A percentile compares a stretch with the other conserved stretches of the same genome.
Conservation (phyloP, 345 rosid species). For the Cardamine resedifolia region DNA sequence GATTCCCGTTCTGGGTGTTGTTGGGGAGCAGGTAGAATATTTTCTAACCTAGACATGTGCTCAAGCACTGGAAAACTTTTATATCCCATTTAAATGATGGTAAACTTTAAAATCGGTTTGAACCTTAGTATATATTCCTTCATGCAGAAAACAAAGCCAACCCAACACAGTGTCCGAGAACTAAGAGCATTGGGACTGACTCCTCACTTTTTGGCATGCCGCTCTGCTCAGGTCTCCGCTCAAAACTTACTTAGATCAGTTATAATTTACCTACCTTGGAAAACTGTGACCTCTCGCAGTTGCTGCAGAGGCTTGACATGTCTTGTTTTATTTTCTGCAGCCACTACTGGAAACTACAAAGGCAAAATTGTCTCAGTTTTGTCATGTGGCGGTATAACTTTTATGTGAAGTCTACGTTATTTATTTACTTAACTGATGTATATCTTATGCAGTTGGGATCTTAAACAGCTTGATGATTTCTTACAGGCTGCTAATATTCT, state of each 20-base stretch:
- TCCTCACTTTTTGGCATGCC: slow-evolving; percentile 92
- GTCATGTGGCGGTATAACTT: slow-evolving; percentile 84
- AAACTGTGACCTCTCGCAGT: slow-evolving; percentile 1
- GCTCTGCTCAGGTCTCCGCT: slow-evolving; percentile 73
- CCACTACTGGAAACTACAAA: slow-evolving; percentile 75
- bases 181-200: slow-evolving; percentile 94
- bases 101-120: background rate
- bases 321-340: slow-evolving; percentile 41
- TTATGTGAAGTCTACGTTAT: slow-evolving; percentile 21
- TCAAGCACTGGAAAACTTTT: background rate
- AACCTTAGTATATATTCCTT: background rate
- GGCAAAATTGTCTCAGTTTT: slow-evolving; percentile 89
- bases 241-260: background rate
- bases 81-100: background rate
- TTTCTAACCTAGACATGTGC: slow-evolving; percentile 4
- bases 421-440: slow-evolving; percentile 23
- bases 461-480: slow-evolving; percentile 23
- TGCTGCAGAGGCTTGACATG: slow-evolving; percentile 19
- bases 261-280: slow-evolving; percentile 1
- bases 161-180: slow-evolving; percentile 92
- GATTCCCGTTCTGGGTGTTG: slow-evolving; percentile 90
- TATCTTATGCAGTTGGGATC: slow-evolving; percentile 22
- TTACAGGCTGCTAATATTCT: slow-evolving; percentile 78
- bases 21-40: slow-evolving; percentile 86
- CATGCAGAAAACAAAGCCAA: slow-evolving; percentile 82